Evolutionary conservation across 2,329 filamentous ascomycete genomes (phyloP), one percentile per base, ranked within the genome.

Genomic region (Tolypocladium inflatum): DNA sequence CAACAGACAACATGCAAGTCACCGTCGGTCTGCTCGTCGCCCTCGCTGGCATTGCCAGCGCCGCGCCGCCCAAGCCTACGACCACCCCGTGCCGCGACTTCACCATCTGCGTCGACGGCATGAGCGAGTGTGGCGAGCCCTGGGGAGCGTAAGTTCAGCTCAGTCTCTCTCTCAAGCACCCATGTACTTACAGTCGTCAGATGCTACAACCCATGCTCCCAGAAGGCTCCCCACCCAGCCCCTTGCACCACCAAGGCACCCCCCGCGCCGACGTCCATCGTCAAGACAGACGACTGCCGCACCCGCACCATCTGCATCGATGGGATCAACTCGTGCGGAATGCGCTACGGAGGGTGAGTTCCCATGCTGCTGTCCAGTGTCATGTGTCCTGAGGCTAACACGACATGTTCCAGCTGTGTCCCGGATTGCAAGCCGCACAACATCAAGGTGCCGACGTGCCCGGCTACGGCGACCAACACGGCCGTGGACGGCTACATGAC

Each of bases 161-260:
- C 26, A 2, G 2, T 3, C 15, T 10, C 45, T 33, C 7, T 33
- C 45, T 50, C 26, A 8, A 21, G 19, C 10, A 19, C 19, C 4
- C 26, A 33, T 26, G 5, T 51, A 35, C 48, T 51, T 1, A 51
- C 19, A n/a, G 1, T 35, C 19, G 2, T 35, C 15, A 71, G 70
- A 7, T 73, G 71, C 52, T 73, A 67, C 58, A 62, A 71, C 57
- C 59, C 62, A 17, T 72, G 70, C 59, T 59, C 58, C 37, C 50
- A 68, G 9, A 43, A 58, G 17, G 55, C 62, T 21, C 67, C 68
- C 11, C 60, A 58, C 3, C 60, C 62, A 10, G 63, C 63, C 30
- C 62, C 63, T 23, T 66, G 39, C 33, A 55, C 51, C 35, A 52
- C 48, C 35, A 13, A 57, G 38, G 21, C 58, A n/a, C 17, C 33